Base-by-base conservation (phyloP, 805 yeast species). In the Lipomyces japonicus region DNA sequence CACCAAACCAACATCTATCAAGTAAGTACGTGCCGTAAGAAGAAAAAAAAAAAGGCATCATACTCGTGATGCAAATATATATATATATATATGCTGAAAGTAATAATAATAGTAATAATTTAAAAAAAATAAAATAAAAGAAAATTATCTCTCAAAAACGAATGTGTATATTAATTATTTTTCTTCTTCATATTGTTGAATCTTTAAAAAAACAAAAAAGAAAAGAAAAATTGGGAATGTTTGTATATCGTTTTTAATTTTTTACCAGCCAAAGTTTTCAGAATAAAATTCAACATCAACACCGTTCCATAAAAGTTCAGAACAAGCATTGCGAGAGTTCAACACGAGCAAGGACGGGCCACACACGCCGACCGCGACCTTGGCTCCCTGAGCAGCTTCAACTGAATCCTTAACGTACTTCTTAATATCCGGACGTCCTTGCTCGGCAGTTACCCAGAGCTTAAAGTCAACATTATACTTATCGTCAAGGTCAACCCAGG, bases 181-280 rank as follows among this genome's bases (percentile, higher is more conserved):
- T 14, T 10, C 26, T 6, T 22, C n/a, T 38, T 22, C 2, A 23
- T 19, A 30, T 6, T 21, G 26, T 16, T n/a, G n/a, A n/a, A n/a
- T n/a, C n/a, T n/a, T n/a, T n/a, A n/a, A n/a, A n/a, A n/a, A n/a
- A n/a, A n/a, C n/a, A n/a, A n/a, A n/a, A n/a, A n/a, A n/a, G n/a
- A n/a, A n/a, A n/a, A n/a, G n/a, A n/a, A n/a, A n/a, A n/a, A n/a
- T n/a, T n/a, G n/a, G n/a, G n/a, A n/a, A n/a, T n/a, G n/a, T n/a
- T n/a, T n/a, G n/a, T n/a, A n/a, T n/a, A n/a, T n/a, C n/a, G n/a
- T n/a, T n/a, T n/a, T n/a, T n/a, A 43, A 36, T 38, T 22, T 43
- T 24, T 51, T 53, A 64, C 68, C 68, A 64, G 26, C 67, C 67
- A 35, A 65, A 65, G 45, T 56, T 48, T 58, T 64, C 68, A 30